These are phyloP conservation scores for Cruciata laevipes DNA, from an alignment of 257 asterid species.

Conservation along the genomic window DNA sequence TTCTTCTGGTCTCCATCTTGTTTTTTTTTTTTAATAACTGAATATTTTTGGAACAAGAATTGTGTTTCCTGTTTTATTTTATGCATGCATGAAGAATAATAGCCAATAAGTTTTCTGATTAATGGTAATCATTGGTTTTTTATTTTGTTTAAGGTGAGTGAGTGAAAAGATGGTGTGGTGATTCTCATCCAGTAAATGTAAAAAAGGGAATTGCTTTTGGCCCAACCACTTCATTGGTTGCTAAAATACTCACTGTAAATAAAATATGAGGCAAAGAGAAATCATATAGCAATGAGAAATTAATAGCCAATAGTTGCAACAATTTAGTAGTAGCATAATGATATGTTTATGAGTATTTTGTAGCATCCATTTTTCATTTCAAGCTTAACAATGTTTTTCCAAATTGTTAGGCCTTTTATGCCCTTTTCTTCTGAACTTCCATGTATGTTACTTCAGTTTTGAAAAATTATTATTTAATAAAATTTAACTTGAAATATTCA, in stretches of 20 bases:
- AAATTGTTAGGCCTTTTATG: too few species aligned
- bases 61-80: neutral
- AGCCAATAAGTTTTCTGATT: neutral
- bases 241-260: constrained; percentile 12
- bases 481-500: too few species aligned
- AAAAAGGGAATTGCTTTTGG: neutral
- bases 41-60: neutral
- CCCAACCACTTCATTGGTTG: constrained; percentile 16
- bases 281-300: neutral
- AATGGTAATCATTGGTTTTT: neutral
- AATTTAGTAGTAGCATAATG: neutral
- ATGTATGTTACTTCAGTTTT: too few species aligned
- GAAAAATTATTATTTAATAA: too few species aligned
- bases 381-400: too few species aligned
- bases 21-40: neutral
- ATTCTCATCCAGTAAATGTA: constrained; percentile 8
- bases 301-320: neutral
- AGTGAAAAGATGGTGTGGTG: constrained; percentile 18
- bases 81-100: neutral
- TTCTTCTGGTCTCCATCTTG: constrained; percentile 22
- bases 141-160: constrained; percentile 6
- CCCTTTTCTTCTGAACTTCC: too few species aligned
- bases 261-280: constrained; percentile 11
- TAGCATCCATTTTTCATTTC: too few species aligned
- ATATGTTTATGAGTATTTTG: too few species aligned